Conservation (phyloP, 345 rosid species). For the Theobroma cacao region DNA sequence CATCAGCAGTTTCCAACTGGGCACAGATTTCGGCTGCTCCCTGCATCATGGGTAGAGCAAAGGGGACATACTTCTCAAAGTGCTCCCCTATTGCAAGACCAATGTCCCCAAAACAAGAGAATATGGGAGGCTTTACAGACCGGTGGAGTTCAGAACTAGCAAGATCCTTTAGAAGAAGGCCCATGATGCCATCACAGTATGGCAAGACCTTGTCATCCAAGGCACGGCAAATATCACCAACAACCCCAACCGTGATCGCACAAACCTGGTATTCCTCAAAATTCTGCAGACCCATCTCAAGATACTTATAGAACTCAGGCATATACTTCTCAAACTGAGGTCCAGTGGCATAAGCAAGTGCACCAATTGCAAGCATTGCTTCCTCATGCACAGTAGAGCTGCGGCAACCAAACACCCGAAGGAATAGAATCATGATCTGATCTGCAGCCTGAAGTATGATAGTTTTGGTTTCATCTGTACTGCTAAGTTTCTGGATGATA, state of each 20-base stretch:
- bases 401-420: conserved; percentile 79
- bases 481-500: conserved; percentile 80
- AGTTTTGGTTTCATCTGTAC: conserved; percentile 59
- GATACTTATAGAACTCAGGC: conserved; percentile 69
- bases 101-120: conserved; percentile 90
- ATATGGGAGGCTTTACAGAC: conserved; percentile 94
- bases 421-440: conserved; percentile 80
- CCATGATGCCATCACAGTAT: conserved; percentile 87
- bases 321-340: conserved; percentile 74
- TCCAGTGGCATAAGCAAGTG: conserved; percentile 91
- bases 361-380: conserved; percentile 98
- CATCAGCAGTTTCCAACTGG: conserved; percentile 63
- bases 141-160: conserved; percentile 74
- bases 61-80: conserved; percentile 66
- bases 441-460: conserved; percentile 67
- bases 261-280: conserved; percentile 94
- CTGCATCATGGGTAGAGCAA: conserved; percentile 73
- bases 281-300: conserved; percentile 91
- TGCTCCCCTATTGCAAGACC: conserved; percentile 83
- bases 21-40: conserved; percentile 81
- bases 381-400: conserved; percentile 98
- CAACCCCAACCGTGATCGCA: conserved; percentile 82
- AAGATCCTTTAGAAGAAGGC: conserved; percentile 66
- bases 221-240: conserved; percentile 91
- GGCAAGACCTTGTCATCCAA: conserved; percentile 72